Evolutionary conservation across 306 rosid genomes (phyloP).

Genomic region (Quercus gilva): DNA sequence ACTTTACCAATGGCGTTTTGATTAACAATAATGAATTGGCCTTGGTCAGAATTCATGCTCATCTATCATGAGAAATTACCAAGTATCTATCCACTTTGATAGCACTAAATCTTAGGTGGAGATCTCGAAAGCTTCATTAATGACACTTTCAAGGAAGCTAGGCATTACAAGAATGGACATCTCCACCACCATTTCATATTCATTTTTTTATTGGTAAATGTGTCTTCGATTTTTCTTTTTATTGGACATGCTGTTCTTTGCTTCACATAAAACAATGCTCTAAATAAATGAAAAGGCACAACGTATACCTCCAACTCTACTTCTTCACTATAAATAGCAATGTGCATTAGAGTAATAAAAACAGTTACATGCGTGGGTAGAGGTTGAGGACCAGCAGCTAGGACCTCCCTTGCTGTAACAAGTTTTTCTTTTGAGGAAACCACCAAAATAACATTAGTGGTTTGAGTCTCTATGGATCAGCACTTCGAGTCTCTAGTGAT

Average conservation of each 20-base stretch:
- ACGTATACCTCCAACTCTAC: constrained; percentile 73
- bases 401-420: constrained; percentile 65
- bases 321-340: constrained; percentile 79
- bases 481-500: neutral
- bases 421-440: constrained; percentile 53
- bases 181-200: neutral
- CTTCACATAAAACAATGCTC: neutral
- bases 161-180: neutral
- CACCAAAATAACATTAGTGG: constrained; percentile 22
- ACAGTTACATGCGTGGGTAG: constrained; percentile 63
- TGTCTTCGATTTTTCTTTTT: neutral
- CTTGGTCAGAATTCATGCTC: neutral
- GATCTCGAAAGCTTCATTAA: neutral
- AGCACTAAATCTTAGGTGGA: neutral
- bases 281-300: neutral
- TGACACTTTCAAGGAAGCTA: neutral
- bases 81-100: no score
- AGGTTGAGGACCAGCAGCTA: constrained; percentile 73
- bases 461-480: neutral
- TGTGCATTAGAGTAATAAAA: constrained; percentile 77
- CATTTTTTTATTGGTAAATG: neutral
- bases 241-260: neutral
- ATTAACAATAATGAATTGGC: no score
- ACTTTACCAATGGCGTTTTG: no score
- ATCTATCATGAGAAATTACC: neutral